Conservation (phyloP, 2,329 filamentous ascomycete species). For the Botrytis paeoniae region DNA sequence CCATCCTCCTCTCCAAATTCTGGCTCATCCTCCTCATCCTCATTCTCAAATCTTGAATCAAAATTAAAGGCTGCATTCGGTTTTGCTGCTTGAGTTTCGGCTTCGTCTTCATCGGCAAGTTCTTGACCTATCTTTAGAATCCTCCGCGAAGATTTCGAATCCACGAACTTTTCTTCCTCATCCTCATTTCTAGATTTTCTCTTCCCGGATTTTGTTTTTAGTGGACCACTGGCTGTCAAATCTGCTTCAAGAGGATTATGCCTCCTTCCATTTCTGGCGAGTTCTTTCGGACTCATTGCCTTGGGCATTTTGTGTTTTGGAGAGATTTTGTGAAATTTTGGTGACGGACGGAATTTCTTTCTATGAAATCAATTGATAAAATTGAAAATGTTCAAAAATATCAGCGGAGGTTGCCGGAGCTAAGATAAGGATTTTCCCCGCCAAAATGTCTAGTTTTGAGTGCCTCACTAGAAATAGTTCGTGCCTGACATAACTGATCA, state of each 20-base stretch:
- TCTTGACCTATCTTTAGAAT: slow-evolving; percentile 90
- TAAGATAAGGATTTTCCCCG: slow-evolving; percentile 21
- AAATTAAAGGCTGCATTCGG: slow-evolving; percentile 72
- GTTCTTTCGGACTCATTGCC: slow-evolving; percentile 57
- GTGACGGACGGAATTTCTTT: slow-evolving; percentile 20
- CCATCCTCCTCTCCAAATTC: slow-evolving; percentile 51
- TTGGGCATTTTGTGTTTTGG: slow-evolving; percentile 66
- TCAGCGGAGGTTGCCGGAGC: slow-evolving; percentile 7
- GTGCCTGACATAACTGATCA: background rate
- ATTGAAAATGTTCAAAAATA: slow-evolving; percentile 21
- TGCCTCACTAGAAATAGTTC: background rate
- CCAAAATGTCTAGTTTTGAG: background rate
- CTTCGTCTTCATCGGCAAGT: slow-evolving; percentile 76
- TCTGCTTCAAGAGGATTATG: slow-evolving; percentile 94
- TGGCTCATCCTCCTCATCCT: slow-evolving; percentile 48
- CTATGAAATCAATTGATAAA: slow-evolving; percentile 21
- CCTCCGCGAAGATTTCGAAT: slow-evolving; percentile 81
- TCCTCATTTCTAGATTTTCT: slow-evolving; percentile 59
- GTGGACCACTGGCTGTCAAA: slow-evolving; percentile 64
- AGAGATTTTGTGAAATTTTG: background rate
- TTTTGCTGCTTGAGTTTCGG: slow-evolving; percentile 43
- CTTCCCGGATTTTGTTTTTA: slow-evolving; percentile 74
- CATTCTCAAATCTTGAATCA: slow-evolving; percentile 67
- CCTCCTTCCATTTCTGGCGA: slow-evolving; percentile 59
- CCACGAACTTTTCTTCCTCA: slow-evolving; percentile 70